phyloP scores from a whole-genome alignment of 192 early-diverging fungal genomes.

The Coemansia sp. region DNA sequence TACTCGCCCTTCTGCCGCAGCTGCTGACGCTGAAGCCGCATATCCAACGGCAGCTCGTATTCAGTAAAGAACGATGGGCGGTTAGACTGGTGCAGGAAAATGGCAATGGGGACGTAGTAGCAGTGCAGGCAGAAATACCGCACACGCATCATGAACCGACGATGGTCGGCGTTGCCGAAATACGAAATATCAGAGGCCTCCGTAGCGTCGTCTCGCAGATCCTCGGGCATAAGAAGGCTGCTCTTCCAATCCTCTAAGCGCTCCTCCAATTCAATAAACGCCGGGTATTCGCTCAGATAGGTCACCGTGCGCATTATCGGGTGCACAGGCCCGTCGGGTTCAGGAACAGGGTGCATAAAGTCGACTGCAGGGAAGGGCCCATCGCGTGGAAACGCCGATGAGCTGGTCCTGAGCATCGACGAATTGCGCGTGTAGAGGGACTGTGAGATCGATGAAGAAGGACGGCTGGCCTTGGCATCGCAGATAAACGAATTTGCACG shows the following conservation, averaged over 20 bases:
- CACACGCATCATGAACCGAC: constrained; percentile 53
- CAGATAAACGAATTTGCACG: constrained; percentile 42
- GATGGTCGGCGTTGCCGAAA: constrained; percentile 49
- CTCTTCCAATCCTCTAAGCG: constrained; percentile 41
- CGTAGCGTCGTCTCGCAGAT: constrained; percentile 44
- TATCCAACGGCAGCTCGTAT: constrained; percentile 45
- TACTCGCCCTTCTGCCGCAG: background rate
- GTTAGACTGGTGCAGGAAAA: constrained; percentile 49
- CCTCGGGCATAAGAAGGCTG: constrained; percentile 39
- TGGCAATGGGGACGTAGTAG: constrained; percentile 48
- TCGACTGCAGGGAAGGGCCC: constrained; percentile 43
- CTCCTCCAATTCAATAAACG: constrained; percentile 36
- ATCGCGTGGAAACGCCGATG: constrained; percentile 1
- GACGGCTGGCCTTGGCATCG: constrained; percentile 39
- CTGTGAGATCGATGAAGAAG: constrained; percentile 1
- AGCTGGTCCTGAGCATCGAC: too few relatives aligned
- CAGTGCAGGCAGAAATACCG: constrained; percentile 51
- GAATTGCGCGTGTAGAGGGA: background rate
- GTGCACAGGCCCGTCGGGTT: constrained; percentile 18
- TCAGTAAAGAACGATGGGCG: constrained; percentile 50
- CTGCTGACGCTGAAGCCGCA: constrained; percentile 4
- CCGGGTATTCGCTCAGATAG: constrained; percentile 36
- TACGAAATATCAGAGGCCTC: constrained; percentile 42
- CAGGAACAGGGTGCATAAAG: constrained; percentile 18
- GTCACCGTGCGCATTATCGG: constrained; percentile 33